A percentile compares a stretch with the other conserved stretches of the same genome.
Evolutionary conservation across 2,329 filamentous ascomycete species (phyloP).

Genomic region (Volutella citrinella): DNA sequence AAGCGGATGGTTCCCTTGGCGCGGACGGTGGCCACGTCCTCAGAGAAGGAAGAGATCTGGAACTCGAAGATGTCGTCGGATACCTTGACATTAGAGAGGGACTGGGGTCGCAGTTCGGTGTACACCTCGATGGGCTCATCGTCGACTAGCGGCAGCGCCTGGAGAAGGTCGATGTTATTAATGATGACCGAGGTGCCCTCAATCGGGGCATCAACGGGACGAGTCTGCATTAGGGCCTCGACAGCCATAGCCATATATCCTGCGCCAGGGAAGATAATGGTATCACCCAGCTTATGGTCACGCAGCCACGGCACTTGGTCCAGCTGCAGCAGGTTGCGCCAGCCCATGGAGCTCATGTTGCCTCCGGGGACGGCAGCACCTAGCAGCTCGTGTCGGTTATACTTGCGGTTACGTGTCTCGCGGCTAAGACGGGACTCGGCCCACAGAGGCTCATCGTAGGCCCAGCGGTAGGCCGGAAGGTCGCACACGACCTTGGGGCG

Average conservation of each 20-base stretch:
- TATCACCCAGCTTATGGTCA: conserved; percentile 40
- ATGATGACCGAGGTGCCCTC: not conserved
- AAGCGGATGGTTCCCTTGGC: not conserved
- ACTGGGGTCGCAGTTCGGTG: not conserved
- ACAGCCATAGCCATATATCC: conserved; percentile 39
- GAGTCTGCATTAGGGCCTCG: conserved; percentile 34
- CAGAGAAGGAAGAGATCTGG: not conserved
- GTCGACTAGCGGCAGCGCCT: not conserved
- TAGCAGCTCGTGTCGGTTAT: conserved; percentile 40
- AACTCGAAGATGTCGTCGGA: not conserved
- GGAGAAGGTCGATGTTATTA: no score
- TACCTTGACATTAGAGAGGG: no score
- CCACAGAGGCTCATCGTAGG: conserved; percentile 42
- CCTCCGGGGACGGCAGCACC: conserved; percentile 33
- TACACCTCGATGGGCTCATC: not conserved
- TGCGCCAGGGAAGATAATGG: conserved; percentile 38
- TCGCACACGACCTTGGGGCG: conserved; percentile 31
- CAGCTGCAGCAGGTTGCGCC: conserved; percentile 36
- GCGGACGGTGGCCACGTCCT: not conserved
- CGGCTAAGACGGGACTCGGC: conserved; percentile 37
- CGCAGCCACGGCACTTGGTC: conserved; percentile 39
- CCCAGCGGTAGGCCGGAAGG: conserved; percentile 45
- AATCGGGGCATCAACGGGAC: not conserved
- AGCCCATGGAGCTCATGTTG: conserved; percentile 30
- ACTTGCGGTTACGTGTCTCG: conserved; percentile 33